Base-by-base conservation (phyloP, 306 rosid genomes). In the Styphnolobium japonicum region DNA sequence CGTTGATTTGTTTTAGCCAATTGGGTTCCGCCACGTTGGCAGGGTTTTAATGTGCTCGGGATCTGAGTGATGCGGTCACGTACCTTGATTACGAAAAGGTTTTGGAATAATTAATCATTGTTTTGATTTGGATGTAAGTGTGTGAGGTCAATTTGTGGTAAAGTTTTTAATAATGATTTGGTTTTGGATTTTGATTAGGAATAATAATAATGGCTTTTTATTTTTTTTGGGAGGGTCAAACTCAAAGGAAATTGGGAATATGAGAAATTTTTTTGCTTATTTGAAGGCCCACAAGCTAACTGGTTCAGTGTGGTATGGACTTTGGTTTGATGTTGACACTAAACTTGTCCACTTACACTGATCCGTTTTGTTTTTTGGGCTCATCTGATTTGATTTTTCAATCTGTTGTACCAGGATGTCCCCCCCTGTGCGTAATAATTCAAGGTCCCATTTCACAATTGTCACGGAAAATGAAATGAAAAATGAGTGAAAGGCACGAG, bases 101-200 rank as follows among this genome's bases (percentile, higher is more conserved):
- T 66, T 76, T 68, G 62, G 52, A 75, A 64, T 67, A 82, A 57
- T 81, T 80, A 87, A 87, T 87, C 73, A 83, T 85, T 83, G 82
- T 73, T 67, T 33, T 70, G 83, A 82, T 86, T 85, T 51, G 73
- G 75, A 81, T 79, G 48, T 1, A 57, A 39, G 29, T 51, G 66
- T 43, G 31, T 3, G 29, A 29, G 78, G 85, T 84, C 85, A 63
- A 82, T 81, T 82, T 63, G 57, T 72, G 19, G 63, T 34, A 82
- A 82, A 84, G 85, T 57, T 63, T 31, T 62, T 31, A 82, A 79
- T 45, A 31, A 81, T 76, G 64, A 77, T n/a, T n/a, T 51, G 74
- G 25, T 77, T 80, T 51, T 40, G 56, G 78, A 80, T 56, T 66
- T 79, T 72, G 68, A 74, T 75, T 76, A 79, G 19, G 3, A 33